Base-by-base conservation (phyloP, 2,329 filamentous ascomycete genomes). In the Aspergillus sp. region DNA sequence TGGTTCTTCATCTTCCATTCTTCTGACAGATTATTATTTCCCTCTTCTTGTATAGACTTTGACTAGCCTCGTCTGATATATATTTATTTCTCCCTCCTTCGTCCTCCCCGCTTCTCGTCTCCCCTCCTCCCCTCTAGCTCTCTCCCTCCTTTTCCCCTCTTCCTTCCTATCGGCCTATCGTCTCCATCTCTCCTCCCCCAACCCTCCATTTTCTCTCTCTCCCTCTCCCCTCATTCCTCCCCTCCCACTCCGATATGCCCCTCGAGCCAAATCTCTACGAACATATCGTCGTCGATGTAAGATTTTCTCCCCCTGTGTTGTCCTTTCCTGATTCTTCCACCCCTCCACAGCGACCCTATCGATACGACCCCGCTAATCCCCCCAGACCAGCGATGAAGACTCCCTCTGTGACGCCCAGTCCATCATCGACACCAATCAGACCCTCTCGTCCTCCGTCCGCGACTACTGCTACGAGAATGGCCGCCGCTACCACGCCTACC, bases 401-500 rank as follows among this genome's bases (percentile, higher is more conserved):
- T 69, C 67, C 1, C 51, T 69, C 46, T 67, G 59, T 50, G 68
- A 69, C 47, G 52, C 59, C 19, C 43, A 66, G 53, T 65, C 68
- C n/a, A 29, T 74, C 47, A 56, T 68, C 29, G 73, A 69, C 20
- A 78, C 77, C 55, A 75, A 68, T 46, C 58, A 68, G 32, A 72
- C 71, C 47, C 65, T 68, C 19, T 68, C 71, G 4, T 70, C 77
- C 3, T 77, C 67, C 3, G 64, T 70, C 21, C 64, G 64, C 9
- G 68, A 71, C 52, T 73, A 70, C 58, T 63, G 55, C 51, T 70
- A 71, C 50, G 72, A 75, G 58, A 75, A 76, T 55, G 73, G 73
- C 50, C 70, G 73, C 14, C 70, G 72, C 36, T 76, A 76, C 52
- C 72, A 75, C 55, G 71, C 71, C 55, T 76, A 73, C 59, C 69